A percentile compares a stretch with the other conserved stretches of the same genome.
Conservation (phyloP, 495 filamentous ascomycete genomes). For the Trichoderma parareesei region DNA sequence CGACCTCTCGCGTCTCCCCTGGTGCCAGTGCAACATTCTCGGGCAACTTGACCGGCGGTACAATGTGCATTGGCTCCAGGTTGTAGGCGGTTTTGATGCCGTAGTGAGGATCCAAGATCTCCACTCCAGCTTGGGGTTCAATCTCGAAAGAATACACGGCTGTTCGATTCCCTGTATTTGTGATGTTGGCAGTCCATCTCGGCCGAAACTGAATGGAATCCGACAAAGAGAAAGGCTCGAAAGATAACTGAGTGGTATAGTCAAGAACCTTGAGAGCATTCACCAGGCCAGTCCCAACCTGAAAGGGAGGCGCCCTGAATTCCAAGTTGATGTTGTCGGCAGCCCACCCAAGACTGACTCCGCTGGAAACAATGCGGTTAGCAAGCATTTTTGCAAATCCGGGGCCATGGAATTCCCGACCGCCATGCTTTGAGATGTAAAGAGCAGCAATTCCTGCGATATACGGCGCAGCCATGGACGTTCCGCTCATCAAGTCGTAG, state of each 20-base stretch:
- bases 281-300: conserved; percentile 40
- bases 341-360: conserved; percentile 34
- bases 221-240: conserved; percentile 34
- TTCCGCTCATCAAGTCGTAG: conserved; percentile 37
- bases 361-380: conserved; percentile 30
- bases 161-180: conserved; percentile 29
- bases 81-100: conserved; percentile 1
- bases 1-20: conserved; percentile 20
- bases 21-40: conserved; percentile 8
- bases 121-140: conserved; percentile 18
- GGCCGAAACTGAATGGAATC: conserved; percentile 33
- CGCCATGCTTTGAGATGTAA: conserved; percentile 28
- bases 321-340: conserved; percentile 24
- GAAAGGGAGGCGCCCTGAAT: conserved; percentile 32
- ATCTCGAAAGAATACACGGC: conserved; percentile 28
- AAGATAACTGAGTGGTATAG: conserved; percentile 29
- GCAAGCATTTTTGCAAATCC: conserved; percentile 28
- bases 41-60: conserved; percentile 3
- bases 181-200: conserved; percentile 30
- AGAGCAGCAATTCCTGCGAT: conserved; percentile 40
- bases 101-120: conserved; percentile 5
- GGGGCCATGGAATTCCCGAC: conserved; percentile 27
- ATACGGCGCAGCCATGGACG: conserved; percentile 46
- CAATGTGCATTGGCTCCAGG: conserved; percentile 8
- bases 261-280: conserved; percentile 36